phyloP scores from a whole-genome alignment of 2,329 filamentous ascomycete species.

The Trichocomaceae sp. region DNA sequence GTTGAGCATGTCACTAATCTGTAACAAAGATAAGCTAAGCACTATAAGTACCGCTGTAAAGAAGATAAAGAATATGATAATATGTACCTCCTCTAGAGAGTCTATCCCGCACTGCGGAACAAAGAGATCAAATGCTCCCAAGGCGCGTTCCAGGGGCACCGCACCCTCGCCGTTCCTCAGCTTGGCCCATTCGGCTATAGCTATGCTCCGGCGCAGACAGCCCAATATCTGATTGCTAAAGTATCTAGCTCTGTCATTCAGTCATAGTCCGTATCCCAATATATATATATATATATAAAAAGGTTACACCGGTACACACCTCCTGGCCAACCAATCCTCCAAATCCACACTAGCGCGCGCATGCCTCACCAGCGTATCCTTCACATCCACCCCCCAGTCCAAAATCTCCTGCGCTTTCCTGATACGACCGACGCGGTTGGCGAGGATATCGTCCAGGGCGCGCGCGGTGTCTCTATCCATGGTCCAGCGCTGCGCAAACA shows the following conservation, averaged over 20 bases:
- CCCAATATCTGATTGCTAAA: conserved; percentile 69
- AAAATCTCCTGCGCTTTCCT: conserved; percentile 65
- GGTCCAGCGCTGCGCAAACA: conserved; percentile 54
- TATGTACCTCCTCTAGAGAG: conserved; percentile 63
- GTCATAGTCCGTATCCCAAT: not conserved
- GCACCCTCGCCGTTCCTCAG: conserved; percentile 44
- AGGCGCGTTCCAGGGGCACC: conserved; percentile 61
- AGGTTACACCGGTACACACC: conserved; percentile 33
- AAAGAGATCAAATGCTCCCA: conserved; percentile 87
- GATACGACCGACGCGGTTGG: conserved; percentile 63
- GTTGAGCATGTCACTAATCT: conserved; percentile 63
- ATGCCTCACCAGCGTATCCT: conserved; percentile 71
- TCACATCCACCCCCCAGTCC: conserved; percentile 73
- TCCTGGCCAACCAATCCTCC: conserved; percentile 71
- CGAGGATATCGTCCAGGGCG: conserved; percentile 62
- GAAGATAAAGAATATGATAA: conserved; percentile 18
- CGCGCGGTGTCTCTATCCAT: conserved; percentile 48
- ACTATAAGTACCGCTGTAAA: not conserved
- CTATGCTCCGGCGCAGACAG: conserved; percentile 72
- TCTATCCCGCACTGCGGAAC: conserved; percentile 64
- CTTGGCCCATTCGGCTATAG: conserved; percentile 68
- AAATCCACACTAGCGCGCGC: conserved; percentile 52
- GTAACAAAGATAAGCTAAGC: conserved; percentile 14
- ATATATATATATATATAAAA: no score
- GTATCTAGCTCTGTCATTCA: conserved; percentile 47